Evolutionary conservation across 2,329 filamentous ascomycete species (phyloP).

Genomic region (Pyricularia sp.): DNA sequence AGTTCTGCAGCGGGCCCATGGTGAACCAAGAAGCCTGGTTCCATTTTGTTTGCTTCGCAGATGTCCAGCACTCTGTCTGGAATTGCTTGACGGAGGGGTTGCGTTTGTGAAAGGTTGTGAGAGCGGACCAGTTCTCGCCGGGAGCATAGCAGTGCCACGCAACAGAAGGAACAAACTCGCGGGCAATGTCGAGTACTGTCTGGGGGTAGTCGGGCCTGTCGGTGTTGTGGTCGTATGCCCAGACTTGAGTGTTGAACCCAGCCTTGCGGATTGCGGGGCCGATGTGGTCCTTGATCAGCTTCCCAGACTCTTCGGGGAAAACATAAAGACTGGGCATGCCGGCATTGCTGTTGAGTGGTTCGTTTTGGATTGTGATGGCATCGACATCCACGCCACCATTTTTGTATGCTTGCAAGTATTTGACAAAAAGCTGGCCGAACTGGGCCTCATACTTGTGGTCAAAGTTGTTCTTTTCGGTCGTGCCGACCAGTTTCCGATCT

Average conservation of each 20-base stretch:
- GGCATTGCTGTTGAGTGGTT: conserved; percentile 26
- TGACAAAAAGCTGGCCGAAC: conserved; percentile 26
- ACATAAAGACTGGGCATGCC: conserved; percentile 26
- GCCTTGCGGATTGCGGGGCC: conserved; percentile 24
- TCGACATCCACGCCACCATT: conserved; percentile 21
- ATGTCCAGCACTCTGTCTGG: conserved; percentile 36
- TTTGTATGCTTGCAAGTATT: conserved; percentile 26
- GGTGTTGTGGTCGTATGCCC: conserved; percentile 27
- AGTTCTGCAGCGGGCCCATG: conserved; percentile 35
- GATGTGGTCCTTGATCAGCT: conserved; percentile 23
- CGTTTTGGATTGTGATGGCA: conserved; percentile 31
- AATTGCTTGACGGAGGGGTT: conserved; percentile 27
- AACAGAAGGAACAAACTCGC: conserved; percentile 18
- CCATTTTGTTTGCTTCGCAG: conserved; percentile 21
- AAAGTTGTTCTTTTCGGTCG: conserved; percentile 24
- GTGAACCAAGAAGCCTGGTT: conserved; percentile 27
- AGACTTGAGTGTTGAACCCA: conserved; percentile 31
- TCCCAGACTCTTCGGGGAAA: conserved; percentile 22
- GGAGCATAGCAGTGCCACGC: conserved; percentile 30
- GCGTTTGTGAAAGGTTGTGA: conserved; percentile 25
- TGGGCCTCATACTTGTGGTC: conserved; percentile 21
- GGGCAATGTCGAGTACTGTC: conserved; percentile 21
- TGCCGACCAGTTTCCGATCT: conserved; percentile 20
- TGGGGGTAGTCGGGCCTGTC: conserved; percentile 21
- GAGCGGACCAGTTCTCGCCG: conserved; percentile 21